Conservation (phyloP, 305 asterid genomes). For the Fraxinus latifolia region DNA sequence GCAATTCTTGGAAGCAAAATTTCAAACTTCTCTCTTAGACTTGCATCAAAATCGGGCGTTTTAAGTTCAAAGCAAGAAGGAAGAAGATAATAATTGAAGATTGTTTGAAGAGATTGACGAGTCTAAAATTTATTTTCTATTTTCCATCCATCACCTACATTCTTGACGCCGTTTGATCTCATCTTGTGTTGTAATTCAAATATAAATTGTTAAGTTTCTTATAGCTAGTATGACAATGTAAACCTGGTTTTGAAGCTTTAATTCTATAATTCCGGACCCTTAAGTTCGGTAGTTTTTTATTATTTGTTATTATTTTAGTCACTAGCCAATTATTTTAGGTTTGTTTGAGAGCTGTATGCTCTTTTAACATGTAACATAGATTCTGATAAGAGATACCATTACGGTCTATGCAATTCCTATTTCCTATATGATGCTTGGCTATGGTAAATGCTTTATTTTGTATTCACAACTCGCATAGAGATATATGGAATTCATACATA, state of each 20-base stretch:
- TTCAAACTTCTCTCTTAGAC: too few species aligned
- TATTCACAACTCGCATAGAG: too few species aligned
- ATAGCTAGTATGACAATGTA: not conserved
- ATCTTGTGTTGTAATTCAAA: not conserved
- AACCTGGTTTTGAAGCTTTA: not conserved
- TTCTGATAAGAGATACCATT: not conserved
- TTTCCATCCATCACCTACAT: too few species aligned
- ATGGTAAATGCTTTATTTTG: not conserved
- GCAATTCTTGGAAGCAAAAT: too few species aligned
- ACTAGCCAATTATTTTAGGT: too few species aligned
- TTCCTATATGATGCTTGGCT: not conserved
- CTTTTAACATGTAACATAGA: not conserved
- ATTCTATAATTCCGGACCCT: not conserved
- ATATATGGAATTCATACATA: not conserved
- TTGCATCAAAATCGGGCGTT: too few species aligned
- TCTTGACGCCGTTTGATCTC: too few species aligned
- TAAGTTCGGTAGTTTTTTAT: not conserved
- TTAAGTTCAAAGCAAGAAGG: too few species aligned
- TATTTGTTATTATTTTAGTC: not conserved
- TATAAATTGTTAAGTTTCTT: not conserved
- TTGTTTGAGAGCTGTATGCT: not conserved
- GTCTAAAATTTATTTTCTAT: too few species aligned
- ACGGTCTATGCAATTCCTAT: not conserved
- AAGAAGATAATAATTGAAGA: too few species aligned
- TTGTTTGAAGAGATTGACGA: too few species aligned